phyloP scores from a whole-genome alignment of 192 early-diverging fungal species.

The Coemansia furcata region DNA sequence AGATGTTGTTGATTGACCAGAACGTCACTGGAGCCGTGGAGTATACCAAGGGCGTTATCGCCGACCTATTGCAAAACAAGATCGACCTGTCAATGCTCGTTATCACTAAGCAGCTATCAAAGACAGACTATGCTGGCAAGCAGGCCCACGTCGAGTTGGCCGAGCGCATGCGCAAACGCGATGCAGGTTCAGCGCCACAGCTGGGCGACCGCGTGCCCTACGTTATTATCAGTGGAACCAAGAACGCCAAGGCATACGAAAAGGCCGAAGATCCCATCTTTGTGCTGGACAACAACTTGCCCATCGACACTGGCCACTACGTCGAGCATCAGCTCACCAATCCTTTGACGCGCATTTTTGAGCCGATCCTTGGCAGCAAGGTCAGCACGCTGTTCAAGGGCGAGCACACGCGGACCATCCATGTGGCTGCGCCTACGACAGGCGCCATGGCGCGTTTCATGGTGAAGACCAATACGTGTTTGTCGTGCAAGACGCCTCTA shows the following conservation, averaged over 20 bases:
- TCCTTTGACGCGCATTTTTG: conserved; percentile 91
- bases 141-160: conserved; percentile 97
- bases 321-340: conserved; percentile 95
- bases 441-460: conserved; percentile 96
- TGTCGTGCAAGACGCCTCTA: conserved; percentile 89
- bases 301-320: conserved; percentile 96
- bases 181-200: conserved; percentile 93
- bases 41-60: conserved; percentile 84
- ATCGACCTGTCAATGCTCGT: conserved; percentile 95
- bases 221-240: conserved; percentile 87
- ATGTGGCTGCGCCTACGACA: conserved; percentile 79
- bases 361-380: conserved; percentile 92
- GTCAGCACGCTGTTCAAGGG: conserved; percentile 75
- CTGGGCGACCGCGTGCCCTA: conserved; percentile 97
- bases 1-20: conserved; percentile 87
- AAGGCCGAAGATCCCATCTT: conserved; percentile 98
- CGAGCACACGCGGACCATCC: conserved; percentile 75
- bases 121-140: conserved; percentile 92
- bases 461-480: conserved; percentile 84
- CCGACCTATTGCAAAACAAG: conserved; percentile 95
- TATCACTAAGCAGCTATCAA: conserved; percentile 93
- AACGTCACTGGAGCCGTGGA: conserved; percentile 82
- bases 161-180: conserved; percentile 92
- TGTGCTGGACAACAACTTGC: conserved; percentile 97
- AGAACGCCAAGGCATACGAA: conserved; percentile 88